Evolutionary conservation across 2,329 filamentous ascomycete species (phyloP).

Genomic region (Meredithiella fracta): DNA sequence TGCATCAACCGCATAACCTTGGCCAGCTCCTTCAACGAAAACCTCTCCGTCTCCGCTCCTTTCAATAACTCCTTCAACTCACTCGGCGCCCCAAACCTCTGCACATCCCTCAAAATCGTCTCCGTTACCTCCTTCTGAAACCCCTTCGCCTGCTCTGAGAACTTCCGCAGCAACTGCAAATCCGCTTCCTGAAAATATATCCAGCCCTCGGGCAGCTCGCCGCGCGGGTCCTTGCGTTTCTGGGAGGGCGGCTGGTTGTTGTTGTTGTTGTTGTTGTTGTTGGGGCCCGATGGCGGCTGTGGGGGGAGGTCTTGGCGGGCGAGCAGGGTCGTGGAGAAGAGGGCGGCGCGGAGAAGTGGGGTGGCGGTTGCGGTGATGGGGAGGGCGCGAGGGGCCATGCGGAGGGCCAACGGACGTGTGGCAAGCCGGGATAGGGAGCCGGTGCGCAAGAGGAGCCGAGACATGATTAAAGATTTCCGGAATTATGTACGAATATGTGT

Average conservation of each 20-base stretch:
- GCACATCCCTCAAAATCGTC: conserved; percentile 43
- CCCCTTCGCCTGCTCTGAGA: conserved; percentile 45
- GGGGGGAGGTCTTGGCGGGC: conserved; percentile 23
- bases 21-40: conserved; percentile 33
- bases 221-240: background rate
- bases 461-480: conserved; percentile 32
- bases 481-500: background rate
- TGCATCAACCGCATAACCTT: conserved; percentile 41
- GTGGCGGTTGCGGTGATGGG: conserved; percentile 16
- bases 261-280: conserved; percentile 16
- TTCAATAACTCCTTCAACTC: conserved; percentile 45
- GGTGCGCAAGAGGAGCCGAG: conserved; percentile 48
- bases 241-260: conserved; percentile 16
- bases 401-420: conserved; percentile 21
- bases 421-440: conserved; percentile 48
- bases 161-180: conserved; percentile 37
- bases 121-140: conserved; percentile 44
- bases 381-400: background rate
- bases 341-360: conserved; percentile 25
- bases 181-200: conserved; percentile 30
- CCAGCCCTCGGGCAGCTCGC: conserved; percentile 28
- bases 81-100: conserved; percentile 50
- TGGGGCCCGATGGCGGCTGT: conserved; percentile 14
- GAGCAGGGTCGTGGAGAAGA: conserved; percentile 17
- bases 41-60: conserved; percentile 38